Conservation (phyloP, 805 yeast genomes). For the Candida coleopterorum region DNA sequence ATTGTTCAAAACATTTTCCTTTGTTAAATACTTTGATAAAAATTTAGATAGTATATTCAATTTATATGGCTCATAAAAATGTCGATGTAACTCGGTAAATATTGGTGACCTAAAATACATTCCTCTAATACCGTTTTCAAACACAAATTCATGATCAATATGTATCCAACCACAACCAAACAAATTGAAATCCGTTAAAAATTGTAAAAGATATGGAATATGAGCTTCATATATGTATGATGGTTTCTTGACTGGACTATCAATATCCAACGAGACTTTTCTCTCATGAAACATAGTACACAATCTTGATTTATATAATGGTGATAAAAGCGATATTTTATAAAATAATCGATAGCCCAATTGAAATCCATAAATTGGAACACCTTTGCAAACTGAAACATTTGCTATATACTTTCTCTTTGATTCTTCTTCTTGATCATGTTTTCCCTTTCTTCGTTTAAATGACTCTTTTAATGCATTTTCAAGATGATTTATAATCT, state of each 20-base stretch:
- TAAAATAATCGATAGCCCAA: conserved; percentile 59
- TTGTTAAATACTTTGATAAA: conserved; percentile 13
- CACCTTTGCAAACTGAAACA: conserved; percentile 63
- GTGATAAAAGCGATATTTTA: conserved; percentile 65
- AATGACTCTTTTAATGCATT: conserved; percentile 35
- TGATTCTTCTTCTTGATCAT: conserved; percentile 8
- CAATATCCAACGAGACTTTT: conserved; percentile 4
- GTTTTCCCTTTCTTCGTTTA: conserved; percentile 12
- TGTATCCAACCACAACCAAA: conserved; percentile 81
- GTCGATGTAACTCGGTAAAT: conserved; percentile 14
- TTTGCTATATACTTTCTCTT: conserved; percentile 48
- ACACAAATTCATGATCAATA: conserved; percentile 19
- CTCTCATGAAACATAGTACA: conserved; percentile 38
- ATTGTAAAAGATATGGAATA: conserved; percentile 71
- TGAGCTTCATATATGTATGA: conserved; percentile 62
- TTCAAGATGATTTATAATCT: conserved; percentile 44
- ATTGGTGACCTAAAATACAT: conserved; percentile 58
- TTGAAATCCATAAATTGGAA: conserved; percentile 81
- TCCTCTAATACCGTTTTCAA: conserved; percentile 3
- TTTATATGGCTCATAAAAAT: conserved; percentile 12
- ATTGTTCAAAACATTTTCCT: conserved; percentile 26
- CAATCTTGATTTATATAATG: conserved; percentile 52
- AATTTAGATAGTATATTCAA: conserved; percentile 6
- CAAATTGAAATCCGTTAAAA: conserved; percentile 75
- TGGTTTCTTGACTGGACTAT: not conserved